Percentiles rank a stretch among this genome's conserved stretches.
These are phyloP conservation scores for Pseudopyricularia cyperi DNA, from an alignment of 2,329 filamentous ascomycete species.

Conservation along the genomic window DNA sequence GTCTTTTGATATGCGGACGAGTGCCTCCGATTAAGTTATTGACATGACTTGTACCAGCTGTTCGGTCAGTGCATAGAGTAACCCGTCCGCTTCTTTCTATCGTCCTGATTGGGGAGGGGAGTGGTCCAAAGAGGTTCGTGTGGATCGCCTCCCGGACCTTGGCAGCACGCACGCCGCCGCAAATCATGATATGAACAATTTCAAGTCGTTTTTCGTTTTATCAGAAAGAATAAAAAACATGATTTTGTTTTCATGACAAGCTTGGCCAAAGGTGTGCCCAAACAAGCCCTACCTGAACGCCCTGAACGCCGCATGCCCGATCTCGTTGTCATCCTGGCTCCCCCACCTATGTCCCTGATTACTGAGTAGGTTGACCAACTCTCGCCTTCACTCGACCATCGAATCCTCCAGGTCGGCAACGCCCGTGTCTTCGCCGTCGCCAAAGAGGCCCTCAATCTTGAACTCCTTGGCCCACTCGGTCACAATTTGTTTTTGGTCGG, in stretches of 20 bases:
- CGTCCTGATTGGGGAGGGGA: too few relatives aligned
- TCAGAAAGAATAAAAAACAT: too few relatives aligned
- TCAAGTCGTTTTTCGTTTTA: too few relatives aligned
- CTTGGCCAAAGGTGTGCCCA: background rate
- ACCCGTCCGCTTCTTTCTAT: too few relatives aligned
- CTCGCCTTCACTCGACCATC: slow-evolving; percentile 33
- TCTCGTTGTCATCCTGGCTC: background rate
- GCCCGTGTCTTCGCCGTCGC: slow-evolving; percentile 46
- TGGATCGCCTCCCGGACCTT: too few relatives aligned
- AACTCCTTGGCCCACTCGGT: slow-evolving; percentile 91
- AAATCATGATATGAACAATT: too few relatives aligned
- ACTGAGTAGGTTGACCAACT: background rate
- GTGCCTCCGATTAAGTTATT: too few relatives aligned
- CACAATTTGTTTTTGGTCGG: slow-evolving; percentile 76
- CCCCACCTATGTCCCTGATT: background rate
- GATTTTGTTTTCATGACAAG: background rate
- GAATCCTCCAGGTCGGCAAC: slow-evolving; percentile 36
- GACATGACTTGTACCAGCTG: too few relatives aligned
- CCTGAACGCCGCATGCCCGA: slow-evolving; percentile 4
- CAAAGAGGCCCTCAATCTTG: slow-evolving; percentile 86
- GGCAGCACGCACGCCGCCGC: too few relatives aligned
- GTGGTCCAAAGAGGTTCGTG: too few relatives aligned
- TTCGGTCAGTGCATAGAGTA: too few relatives aligned
- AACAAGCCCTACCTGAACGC: slow-evolving; percentile 2
- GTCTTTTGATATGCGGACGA: background rate